Evolutionary conservation across 345 rosid species (phyloP).

Genomic region (Boechera divaricarpa): DNA sequence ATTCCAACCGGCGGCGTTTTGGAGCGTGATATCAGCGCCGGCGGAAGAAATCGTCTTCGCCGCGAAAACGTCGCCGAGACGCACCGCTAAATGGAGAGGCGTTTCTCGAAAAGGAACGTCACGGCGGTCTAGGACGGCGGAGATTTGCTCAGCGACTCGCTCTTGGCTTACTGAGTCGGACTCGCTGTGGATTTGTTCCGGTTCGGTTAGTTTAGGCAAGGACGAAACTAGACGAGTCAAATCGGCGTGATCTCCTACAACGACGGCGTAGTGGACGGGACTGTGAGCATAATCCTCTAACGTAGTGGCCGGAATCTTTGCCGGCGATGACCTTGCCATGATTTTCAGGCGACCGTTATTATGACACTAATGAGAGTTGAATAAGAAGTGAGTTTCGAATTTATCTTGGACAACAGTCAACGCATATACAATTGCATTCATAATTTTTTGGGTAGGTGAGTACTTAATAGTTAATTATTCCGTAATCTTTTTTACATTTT

Average conservation of each 20-base stretch:
- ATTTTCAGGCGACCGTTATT: neutral
- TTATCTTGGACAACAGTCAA: constrained; percentile 26
- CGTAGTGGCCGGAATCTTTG: constrained; percentile 50
- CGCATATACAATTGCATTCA: constrained; percentile 4
- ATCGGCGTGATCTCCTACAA: constrained; percentile 65
- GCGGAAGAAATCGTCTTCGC: constrained; percentile 59
- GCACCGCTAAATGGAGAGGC: constrained; percentile 88
- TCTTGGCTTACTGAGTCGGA: constrained; percentile 72
- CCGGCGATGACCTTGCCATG: constrained; percentile 57
- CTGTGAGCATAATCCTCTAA: constrained; percentile 79
- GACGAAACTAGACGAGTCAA: constrained; percentile 65
- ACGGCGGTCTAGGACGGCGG: constrained; percentile 76
- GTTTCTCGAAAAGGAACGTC: constrained; percentile 86
- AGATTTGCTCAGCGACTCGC: constrained; percentile 65
- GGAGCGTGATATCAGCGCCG: constrained; percentile 79
- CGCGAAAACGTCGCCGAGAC: constrained; percentile 63
- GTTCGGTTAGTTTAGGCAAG: constrained; percentile 71
- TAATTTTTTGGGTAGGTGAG: neutral
- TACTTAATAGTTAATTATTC: neutral
- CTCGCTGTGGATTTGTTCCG: constrained; percentile 65
- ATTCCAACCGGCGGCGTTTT: constrained; percentile 86
- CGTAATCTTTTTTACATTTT: neutral
- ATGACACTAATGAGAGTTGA: constrained; percentile 45
- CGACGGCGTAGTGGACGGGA: constrained; percentile 83
- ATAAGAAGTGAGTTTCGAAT: constrained; percentile 3